Evolutionary conservation across 176 grass and related monocot genomes (phyloP).

Genomic region (Raddia distichophylla): DNA sequence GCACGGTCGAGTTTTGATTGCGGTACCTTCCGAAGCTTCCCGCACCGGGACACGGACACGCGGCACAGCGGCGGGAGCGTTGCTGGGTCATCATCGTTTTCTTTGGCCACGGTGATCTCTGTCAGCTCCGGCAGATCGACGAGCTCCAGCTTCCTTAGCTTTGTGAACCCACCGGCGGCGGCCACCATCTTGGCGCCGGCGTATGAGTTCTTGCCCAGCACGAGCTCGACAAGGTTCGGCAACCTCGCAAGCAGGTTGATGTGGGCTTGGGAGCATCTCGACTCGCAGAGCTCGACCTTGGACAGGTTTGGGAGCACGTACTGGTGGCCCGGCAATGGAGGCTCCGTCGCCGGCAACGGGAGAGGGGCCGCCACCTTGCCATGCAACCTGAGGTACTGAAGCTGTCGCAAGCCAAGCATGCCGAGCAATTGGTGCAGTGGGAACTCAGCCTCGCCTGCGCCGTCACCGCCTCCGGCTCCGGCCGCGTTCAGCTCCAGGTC

Average conservation of each 20-base stretch:
- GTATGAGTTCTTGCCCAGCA: neutral
- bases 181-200: neutral
- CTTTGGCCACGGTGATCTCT: neutral
- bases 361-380: neutral
- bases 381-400: neutral
- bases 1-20: no score
- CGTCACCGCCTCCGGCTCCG: neutral
- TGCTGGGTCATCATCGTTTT: no score
- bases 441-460: neutral
- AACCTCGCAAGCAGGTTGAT: neutral
- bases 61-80: no score
- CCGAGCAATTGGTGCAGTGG: neutral
- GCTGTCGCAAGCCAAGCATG: neutral
- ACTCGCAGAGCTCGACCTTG: constrained; percentile 1
- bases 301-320: constrained; percentile 22
- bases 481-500: neutral
- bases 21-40: no score
- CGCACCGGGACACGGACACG: no score
- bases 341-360: no score
- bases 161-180: neutral
- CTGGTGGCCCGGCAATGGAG: neutral
- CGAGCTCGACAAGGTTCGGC: neutral
- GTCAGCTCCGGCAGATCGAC: neutral
- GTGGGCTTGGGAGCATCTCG: neutral
- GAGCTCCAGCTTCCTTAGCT: neutral